These are phyloP conservation scores for Centrapalus pauciflorus DNA, from an alignment of 129 eudicot species.

Conservation along the genomic window DNA sequence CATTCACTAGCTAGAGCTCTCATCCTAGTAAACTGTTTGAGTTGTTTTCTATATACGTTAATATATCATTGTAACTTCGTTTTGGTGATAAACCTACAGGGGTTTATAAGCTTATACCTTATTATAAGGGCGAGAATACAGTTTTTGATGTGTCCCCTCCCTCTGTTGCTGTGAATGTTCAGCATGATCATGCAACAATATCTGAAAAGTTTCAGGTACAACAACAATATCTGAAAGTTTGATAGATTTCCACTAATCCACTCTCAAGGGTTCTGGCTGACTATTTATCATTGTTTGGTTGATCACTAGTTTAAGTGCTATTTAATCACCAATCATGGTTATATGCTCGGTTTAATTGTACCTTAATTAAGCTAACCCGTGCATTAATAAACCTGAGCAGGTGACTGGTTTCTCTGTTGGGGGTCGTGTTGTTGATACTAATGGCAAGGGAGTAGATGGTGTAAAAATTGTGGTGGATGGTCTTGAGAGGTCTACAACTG, in stretches of 20 bases:
- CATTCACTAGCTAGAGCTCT: conserved; percentile 7
- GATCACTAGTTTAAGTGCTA: conserved; percentile 6
- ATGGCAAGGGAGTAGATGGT: conserved; percentile 74
- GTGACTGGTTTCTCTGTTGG: conserved; percentile 99
- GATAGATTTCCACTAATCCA: neutral
- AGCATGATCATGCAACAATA: conserved; percentile 69
- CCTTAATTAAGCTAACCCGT: conserved; percentile 6
- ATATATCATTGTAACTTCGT: conserved; percentile 12
- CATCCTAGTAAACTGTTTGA: neutral
- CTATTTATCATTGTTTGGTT: neutral
- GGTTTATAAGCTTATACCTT: conserved; percentile 76
- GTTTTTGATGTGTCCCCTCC: conserved; percentile 98
- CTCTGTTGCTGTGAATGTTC: conserved; percentile 55
- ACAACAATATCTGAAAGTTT: conserved; percentile 12
- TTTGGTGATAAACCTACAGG: conserved; percentile 50
- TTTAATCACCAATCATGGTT: conserved; percentile 8
- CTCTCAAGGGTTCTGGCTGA: neutral
- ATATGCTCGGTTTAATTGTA: neutral
- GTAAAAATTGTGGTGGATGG: conserved; percentile 83
- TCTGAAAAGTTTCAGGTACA: conserved; percentile 85
- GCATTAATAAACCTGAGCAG: conserved; percentile 28
- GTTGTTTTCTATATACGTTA: neutral
- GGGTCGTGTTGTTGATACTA: conserved; percentile 89
- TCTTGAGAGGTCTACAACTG: conserved; percentile 74
- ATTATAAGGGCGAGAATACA: conserved; percentile 96